Evolutionary conservation across 2,329 filamentous ascomycete species (phyloP).

Genomic region (Sporothrix pseudoabietina): DNA sequence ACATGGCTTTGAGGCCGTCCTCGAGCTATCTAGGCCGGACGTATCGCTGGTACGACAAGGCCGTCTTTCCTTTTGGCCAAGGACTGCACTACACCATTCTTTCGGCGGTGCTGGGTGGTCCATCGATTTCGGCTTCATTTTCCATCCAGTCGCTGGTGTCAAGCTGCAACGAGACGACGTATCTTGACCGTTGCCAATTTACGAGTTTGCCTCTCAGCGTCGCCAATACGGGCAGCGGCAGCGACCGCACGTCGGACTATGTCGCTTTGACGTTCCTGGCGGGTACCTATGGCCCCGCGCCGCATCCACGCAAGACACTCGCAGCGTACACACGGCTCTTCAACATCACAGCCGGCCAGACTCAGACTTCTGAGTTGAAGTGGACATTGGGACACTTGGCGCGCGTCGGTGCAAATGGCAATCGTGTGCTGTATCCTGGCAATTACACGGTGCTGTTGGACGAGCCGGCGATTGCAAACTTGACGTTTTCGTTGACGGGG

Average conservation of each 20-base stretch:
- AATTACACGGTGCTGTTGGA: slow-evolving; percentile 53
- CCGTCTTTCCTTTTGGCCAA: slow-evolving; percentile 56
- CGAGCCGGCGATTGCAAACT: slow-evolving; percentile 44
- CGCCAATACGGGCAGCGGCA: slow-evolving; percentile 49
- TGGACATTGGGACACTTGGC: slow-evolving; percentile 54
- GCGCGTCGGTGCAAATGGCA: slow-evolving; percentile 53
- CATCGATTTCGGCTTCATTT: not conserved
- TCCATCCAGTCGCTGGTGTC: slow-evolving; percentile 27
- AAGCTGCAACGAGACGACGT: slow-evolving; percentile 43
- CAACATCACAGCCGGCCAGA: slow-evolving; percentile 42
- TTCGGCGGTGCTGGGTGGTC: slow-evolving; percentile 31
- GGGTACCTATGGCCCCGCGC: slow-evolving; percentile 50
- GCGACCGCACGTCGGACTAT: slow-evolving; percentile 52
- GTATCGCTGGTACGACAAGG: slow-evolving; percentile 59
- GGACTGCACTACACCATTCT: slow-evolving; percentile 63
- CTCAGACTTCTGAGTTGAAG: slow-evolving; percentile 42
- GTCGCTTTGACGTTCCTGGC: slow-evolving; percentile 54
- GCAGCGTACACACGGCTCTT: slow-evolving; percentile 53
- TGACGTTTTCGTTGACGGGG: slow-evolving; percentile 53
- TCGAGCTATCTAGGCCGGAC: slow-evolving; percentile 53
- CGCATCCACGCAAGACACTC: slow-evolving; percentile 56
- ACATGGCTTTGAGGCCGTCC: slow-evolving; percentile 55
- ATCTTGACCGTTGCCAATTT: slow-evolving; percentile 32
- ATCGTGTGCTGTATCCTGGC: slow-evolving; percentile 56
- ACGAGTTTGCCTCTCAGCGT: slow-evolving; percentile 40